A percentile compares a stretch with the other conserved stretches of the same genome.
Conservation (phyloP, 768 basidiomycete genomes). For the Xanthoconium purpureum region DNA sequence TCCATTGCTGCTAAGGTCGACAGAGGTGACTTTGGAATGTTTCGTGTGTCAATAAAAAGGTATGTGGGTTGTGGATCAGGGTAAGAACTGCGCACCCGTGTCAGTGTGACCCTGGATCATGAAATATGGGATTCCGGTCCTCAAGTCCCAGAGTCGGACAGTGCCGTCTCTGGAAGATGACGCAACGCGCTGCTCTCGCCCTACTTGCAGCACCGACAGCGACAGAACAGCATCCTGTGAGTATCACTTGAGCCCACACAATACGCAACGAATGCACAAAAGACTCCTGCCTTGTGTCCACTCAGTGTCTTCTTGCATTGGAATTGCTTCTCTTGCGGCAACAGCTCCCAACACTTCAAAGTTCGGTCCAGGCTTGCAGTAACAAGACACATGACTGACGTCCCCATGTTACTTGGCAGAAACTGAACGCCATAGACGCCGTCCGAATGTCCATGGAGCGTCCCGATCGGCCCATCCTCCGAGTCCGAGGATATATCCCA, state of each 20-base stretch:
- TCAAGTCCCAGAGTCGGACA: constrained; percentile 37
- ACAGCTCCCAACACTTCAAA: constrained; percentile 47
- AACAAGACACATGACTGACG: constrained; percentile 30
- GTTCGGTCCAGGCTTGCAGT: constrained; percentile 30
- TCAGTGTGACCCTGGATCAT: constrained; percentile 36
- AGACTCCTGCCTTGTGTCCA: constrained; percentile 26
- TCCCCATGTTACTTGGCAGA: constrained; percentile 15
- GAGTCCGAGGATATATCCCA: constrained; percentile 46
- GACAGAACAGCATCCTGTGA: constrained; percentile 33
- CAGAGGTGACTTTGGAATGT: constrained; percentile 32
- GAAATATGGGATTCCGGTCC: constrained; percentile 31
- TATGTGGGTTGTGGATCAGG: constrained; percentile 15
- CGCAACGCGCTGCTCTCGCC: constrained; percentile 32
- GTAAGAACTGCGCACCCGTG: constrained; percentile 29
- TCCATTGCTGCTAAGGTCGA: constrained; percentile 36
- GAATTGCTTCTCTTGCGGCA: constrained; percentile 24
- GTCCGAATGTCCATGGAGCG: constrained; percentile 28
- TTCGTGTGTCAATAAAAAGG: constrained; percentile 3
- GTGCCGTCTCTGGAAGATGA: constrained; percentile 39
- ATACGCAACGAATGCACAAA: not conserved
- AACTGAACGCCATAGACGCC: constrained; percentile 34
- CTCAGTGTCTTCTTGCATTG: constrained; percentile 29
- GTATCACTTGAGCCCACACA: not conserved
- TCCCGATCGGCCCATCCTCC: constrained; percentile 16
- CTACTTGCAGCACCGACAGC: constrained; percentile 30